phyloP scores from a whole-genome alignment of 768 basidiomycete genomes.

The Boletus fagicola region DNA sequence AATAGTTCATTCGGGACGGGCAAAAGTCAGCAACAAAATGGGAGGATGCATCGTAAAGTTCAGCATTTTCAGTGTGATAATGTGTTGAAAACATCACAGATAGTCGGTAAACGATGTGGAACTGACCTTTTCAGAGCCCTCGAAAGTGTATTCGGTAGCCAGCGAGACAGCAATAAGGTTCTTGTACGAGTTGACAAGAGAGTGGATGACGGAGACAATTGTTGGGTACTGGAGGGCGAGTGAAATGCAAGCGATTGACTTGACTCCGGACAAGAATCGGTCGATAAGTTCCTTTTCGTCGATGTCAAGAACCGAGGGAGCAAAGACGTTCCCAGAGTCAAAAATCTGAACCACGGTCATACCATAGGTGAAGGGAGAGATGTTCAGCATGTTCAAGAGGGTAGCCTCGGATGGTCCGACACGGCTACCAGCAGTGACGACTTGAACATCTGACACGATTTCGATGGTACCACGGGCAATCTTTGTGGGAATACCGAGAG shows the following conservation, averaged over 20 bases:
- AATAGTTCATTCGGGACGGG: neutral
- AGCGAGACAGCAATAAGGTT: conserved; percentile 89
- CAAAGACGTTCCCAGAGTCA: conserved; percentile 90
- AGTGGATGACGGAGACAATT: conserved; percentile 88
- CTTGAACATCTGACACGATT: conserved; percentile 96
- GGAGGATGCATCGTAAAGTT: conserved; percentile 45
- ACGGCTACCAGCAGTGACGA: conserved; percentile 87
- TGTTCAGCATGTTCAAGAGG: conserved; percentile 99
- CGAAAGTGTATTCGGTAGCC: conserved; percentile 92
- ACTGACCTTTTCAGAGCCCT: conserved; percentile 87
- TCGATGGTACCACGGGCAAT: conserved; percentile 99
- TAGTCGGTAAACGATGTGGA: conserved; percentile 1
- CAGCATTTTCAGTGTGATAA: conserved; percentile 84
- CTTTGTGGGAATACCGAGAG: conserved; percentile 98
- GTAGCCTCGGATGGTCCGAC: conserved; percentile 98
- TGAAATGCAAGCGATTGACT: conserved; percentile 94
- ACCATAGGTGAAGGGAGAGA: conserved; percentile 99
- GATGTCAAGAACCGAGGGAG: conserved; percentile 87
- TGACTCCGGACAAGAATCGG: conserved; percentile 90
- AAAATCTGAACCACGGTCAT: conserved; percentile 98
- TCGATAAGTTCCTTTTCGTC: conserved; percentile 88
- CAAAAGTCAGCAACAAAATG: conserved; percentile 31
- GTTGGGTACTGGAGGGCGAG: conserved; percentile 96
- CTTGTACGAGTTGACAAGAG: conserved; percentile 99
- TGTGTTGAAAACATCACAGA: conserved; percentile 32